Base-by-base conservation (phyloP, 169 alveolate genomes). In the Neospora caninum region DNA sequence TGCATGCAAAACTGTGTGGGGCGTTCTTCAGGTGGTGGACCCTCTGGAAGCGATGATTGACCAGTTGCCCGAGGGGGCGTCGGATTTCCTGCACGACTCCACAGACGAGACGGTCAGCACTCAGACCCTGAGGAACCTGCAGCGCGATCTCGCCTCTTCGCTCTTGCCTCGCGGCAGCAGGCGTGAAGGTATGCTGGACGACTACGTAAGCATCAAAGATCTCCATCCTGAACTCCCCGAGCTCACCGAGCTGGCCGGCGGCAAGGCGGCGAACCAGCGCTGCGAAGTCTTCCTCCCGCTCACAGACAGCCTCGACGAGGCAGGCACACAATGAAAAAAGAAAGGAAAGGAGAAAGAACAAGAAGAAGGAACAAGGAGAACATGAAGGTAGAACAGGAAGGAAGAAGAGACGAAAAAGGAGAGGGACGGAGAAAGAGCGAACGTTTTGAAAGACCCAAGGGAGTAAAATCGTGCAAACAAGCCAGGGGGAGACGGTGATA, bases 211-310 rank as follows among this genome's bases (percentile, higher is more conserved):
- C 89, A 29, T 82, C 43, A 82, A 42, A 41, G 89, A 82, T 36
- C 67, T 82, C 36, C 89, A 82, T 31, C 67, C 53, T 31, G 89
- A 82, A 6, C 31, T 82, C 41, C 89, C 89, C 0, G 89, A 82
- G 67, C 89, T 82, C 25, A 42, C n/a, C 67, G 54, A 41, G 38
- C 67, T 82, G 20, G 89, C 89, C n/a, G 89, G 89, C 9, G 89
- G 89, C 43, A 82, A 82, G 36, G 89, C 69, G 38, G 89, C 89
- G 41, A 82, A 82, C 38, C 89, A 82, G 38, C 34, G 54, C n/a
- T 82, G 89, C 67, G 89, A 82, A 36, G 89, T 82, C 89, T 82
- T 82, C 67, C 89, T 82, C 27, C 89, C 89, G 4, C 89, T 82
- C 22, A 36, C 41, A 1, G 69, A 42, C 38, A 38, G n/a, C 18